These are phyloP conservation scores for Pythium biforme DNA, from an alignment of 352 stramenopile species.

Conservation along the genomic window DNA sequence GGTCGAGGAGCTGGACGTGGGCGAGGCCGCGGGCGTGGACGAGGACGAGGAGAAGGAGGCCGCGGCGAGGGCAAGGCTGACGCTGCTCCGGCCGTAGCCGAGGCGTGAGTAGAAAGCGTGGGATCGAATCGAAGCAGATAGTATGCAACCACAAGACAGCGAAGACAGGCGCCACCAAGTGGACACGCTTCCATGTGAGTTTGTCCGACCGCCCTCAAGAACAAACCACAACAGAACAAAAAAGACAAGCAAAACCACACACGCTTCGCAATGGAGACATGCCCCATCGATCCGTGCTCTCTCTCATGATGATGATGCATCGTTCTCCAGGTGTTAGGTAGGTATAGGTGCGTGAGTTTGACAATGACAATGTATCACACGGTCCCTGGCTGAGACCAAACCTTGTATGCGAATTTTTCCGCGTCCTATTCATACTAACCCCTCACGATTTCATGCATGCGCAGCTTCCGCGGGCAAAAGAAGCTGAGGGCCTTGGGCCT, in stretches of 20 bases:
- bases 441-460: background rate
- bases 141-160: too few species aligned
- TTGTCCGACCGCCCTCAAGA: background rate
- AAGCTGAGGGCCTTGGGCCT: background rate
- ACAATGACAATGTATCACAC: conserved; percentile 8
- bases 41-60: conserved; percentile 38
- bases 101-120: conserved; percentile 2
- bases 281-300: background rate
- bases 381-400: background rate
- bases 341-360: conserved; percentile 5
- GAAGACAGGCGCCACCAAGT: background rate
- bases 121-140: background rate
- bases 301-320: conserved; percentile 3
- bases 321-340: conserved; percentile 1
- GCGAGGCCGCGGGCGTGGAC: conserved; percentile 33
- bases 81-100: conserved; percentile 4
- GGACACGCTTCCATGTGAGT: background rate
- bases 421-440: conserved; percentile 1
- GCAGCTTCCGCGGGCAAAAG: background rate
- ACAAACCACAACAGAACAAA: too few species aligned
- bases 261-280: background rate
- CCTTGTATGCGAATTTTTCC: background rate
- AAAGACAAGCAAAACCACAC: background rate
- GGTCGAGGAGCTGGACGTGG: conserved; percentile 23
- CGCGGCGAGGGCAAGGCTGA: conserved; percentile 11